phyloP scores from a whole-genome alignment of 2,329 filamentous ascomycete species.

The Fusarium pseudograminearum region DNA sequence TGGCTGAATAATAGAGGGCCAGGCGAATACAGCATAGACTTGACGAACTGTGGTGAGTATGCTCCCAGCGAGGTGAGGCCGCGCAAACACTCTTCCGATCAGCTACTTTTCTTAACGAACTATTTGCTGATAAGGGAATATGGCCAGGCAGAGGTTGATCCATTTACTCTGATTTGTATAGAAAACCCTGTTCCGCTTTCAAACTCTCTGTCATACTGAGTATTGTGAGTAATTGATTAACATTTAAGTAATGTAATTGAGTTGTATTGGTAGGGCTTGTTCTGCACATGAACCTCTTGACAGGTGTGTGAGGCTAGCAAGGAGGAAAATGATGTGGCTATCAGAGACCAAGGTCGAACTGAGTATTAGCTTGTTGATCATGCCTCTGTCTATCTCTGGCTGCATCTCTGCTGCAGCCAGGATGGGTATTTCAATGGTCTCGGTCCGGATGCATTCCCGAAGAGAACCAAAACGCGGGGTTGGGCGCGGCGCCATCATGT shows the following conservation, averaged over 20 bases:
- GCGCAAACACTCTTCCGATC: not conserved
- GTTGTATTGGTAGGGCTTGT: not conserved
- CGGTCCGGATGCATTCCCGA: conserved; percentile 30
- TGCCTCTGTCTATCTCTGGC: conserved; percentile 12
- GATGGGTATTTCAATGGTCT: conserved; percentile 27
- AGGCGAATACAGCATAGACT: not conserved
- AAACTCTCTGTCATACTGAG: not conserved
- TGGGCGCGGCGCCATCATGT: conserved; percentile 17
- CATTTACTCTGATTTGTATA: not conserved
- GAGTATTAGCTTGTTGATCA: conserved; percentile 32
- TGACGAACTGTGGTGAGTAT: not conserved
- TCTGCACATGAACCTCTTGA: not conserved
- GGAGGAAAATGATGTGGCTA: not conserved
- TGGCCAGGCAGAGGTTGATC: not conserved
- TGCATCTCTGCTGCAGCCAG: conserved; percentile 15
- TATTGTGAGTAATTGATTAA: not conserved
- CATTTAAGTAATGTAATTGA: not conserved
- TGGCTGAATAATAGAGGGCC: not conserved
- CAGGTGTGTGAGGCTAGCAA: conserved; percentile 14
- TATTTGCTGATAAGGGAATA: not conserved
- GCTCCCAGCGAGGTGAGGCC: not conserved
- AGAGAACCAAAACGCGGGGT: conserved; percentile 38
- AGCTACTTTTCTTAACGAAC: not conserved
- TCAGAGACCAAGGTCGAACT: conserved; percentile 8
- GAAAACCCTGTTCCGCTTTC: not conserved